Evolutionary conservation across 352 stramenopile genomes (phyloP).

Genomic region (Aphanomyces astaci): DNA sequence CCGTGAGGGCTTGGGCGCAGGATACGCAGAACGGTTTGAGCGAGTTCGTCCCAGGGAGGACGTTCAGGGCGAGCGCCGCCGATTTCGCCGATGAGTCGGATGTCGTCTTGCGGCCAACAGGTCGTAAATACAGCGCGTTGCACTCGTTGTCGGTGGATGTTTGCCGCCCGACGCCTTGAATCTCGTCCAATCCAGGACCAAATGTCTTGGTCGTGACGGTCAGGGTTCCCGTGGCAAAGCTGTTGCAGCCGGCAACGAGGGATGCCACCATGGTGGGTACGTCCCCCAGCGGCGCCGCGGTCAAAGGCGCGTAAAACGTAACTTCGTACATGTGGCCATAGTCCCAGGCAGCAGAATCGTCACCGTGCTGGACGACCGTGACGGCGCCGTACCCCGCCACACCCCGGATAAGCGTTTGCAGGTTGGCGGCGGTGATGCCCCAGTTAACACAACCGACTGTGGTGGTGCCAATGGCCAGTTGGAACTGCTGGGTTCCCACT

Average conservation of each 20-base stretch:
- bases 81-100: slow-evolving; percentile 26
- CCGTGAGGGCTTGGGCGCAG: slow-evolving; percentile 51
- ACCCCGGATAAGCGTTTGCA: slow-evolving; percentile 30
- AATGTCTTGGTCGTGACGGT: slow-evolving; percentile 35
- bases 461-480: slow-evolving; percentile 27
- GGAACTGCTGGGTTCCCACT: slow-evolving; percentile 23
- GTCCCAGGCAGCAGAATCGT: slow-evolving; percentile 53
- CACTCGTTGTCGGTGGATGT: slow-evolving; percentile 47
- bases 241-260: slow-evolving; percentile 29
- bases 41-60: slow-evolving; percentile 38
- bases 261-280: slow-evolving; percentile 32
- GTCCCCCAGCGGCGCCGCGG: slow-evolving; percentile 32
- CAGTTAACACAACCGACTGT: slow-evolving; percentile 39
- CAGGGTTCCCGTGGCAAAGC: slow-evolving; percentile 27
- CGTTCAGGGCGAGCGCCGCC: slow-evolving; percentile 40
- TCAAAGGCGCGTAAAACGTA: slow-evolving; percentile 42
- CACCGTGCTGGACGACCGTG: slow-evolving; percentile 35
- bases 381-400: slow-evolving; percentile 31
- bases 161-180: slow-evolving; percentile 27
- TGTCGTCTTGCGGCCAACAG: slow-evolving; percentile 29
- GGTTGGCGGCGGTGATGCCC: slow-evolving; percentile 13
- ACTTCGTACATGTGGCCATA: slow-evolving; percentile 61
- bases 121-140: slow-evolving; percentile 27
- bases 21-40: slow-evolving; percentile 38
- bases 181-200: slow-evolving; percentile 43